phyloP scores from a whole-genome alignment of 371 early-diverging fungal genomes.

The Saksenaea vasiformis region DNA sequence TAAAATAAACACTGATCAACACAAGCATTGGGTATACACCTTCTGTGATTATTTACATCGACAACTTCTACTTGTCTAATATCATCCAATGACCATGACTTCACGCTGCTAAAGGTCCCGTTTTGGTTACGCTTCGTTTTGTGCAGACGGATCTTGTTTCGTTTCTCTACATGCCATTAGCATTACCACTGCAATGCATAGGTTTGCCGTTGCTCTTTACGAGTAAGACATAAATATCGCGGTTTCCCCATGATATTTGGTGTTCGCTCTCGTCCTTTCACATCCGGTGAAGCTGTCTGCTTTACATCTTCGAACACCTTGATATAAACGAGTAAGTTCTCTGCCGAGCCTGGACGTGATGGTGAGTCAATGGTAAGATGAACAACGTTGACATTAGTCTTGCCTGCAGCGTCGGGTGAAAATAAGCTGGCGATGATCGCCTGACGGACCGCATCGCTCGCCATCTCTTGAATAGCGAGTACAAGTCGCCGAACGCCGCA shows the following conservation, averaged over 20 bases:
- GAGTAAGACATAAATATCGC: slow-evolving; percentile 49
- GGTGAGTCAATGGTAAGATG: not conserved
- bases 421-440: slow-evolving; percentile 45
- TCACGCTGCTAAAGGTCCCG: slow-evolving; percentile 57
- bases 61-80: slow-evolving; percentile 55
- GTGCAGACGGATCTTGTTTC: slow-evolving; percentile 52
- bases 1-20: slow-evolving; percentile 6
- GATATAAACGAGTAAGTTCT: slow-evolving; percentile 44
- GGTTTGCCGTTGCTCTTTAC: slow-evolving; percentile 17
- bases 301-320: slow-evolving; percentile 55
- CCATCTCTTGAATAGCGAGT: slow-evolving; percentile 13
- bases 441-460: slow-evolving; percentile 38
- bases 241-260: slow-evolving; percentile 49
- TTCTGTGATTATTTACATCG: slow-evolving; percentile 43
- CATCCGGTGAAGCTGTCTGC: slow-evolving; percentile 24
- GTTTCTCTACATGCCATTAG: slow-evolving; percentile 31
- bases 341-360: slow-evolving; percentile 23
- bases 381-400: not conserved
- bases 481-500: not conserved
- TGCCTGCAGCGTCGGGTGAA: slow-evolving; percentile 30
- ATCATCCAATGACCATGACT: slow-evolving; percentile 62
- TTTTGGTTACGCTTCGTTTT: slow-evolving; percentile 60
- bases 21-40: not conserved
- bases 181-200: not conserved
- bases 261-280: slow-evolving; percentile 15